Evolutionary conservation across 139 green algal species (phyloP).

Genomic region (Auxenochlorella pyrenoidosa): DNA sequence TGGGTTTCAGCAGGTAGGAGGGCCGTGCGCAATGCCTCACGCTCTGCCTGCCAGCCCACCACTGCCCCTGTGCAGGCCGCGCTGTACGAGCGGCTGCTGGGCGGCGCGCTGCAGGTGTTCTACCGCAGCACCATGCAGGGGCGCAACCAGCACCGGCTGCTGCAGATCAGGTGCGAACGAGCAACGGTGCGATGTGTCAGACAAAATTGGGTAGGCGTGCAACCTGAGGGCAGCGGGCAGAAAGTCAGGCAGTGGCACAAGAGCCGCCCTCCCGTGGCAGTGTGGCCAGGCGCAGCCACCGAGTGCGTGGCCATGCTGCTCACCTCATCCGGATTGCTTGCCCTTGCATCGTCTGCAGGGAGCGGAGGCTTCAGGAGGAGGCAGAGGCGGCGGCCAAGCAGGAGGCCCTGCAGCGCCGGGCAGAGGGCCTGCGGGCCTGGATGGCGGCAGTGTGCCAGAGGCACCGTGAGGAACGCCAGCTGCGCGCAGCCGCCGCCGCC

Average conservation of each 20-base stretch:
- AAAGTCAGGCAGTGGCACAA: background rate
- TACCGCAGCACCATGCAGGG: conserved; percentile 30
- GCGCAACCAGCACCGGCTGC: conserved; percentile 9
- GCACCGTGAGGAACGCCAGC: conserved; percentile 18
- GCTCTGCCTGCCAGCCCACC: too few relatives aligned
- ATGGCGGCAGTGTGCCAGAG: background rate
- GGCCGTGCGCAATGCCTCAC: too few relatives aligned
- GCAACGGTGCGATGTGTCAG: background rate
- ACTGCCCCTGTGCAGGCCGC: background rate
- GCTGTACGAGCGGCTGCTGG: conserved; percentile 24
- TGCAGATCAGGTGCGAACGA: background rate
- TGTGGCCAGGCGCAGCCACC: too few relatives aligned
- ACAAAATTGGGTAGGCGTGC: background rate
- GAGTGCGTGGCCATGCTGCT: too few relatives aligned
- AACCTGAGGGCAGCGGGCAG: background rate
- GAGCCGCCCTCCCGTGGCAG: too few relatives aligned
- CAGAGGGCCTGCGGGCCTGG: conserved; percentile 19
- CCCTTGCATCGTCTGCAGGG: background rate
- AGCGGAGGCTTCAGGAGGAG: conserved; percentile 36
- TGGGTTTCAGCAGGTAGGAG: background rate
- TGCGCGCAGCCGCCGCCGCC: background rate
- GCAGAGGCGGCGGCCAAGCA: background rate
- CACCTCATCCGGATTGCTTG: too few relatives aligned
- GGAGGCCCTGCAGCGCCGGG: conserved; percentile 14
- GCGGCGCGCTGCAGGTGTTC: conserved; percentile 22